Evolutionary conservation across 2,329 filamentous ascomycete species (phyloP).

Genomic region (Gyromitra esculenta): DNA sequence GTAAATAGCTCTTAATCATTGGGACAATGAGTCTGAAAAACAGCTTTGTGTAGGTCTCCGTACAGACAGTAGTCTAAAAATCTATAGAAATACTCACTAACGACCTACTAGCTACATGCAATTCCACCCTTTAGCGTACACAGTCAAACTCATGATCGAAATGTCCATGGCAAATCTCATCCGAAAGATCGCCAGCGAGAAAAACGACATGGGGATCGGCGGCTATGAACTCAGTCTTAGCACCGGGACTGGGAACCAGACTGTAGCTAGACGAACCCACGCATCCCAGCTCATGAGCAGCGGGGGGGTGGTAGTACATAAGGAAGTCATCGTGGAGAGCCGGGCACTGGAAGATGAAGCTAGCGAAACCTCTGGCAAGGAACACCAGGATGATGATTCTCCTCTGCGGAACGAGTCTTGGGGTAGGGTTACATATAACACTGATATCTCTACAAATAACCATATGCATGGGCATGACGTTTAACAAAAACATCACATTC

Average conservation of each 20-base stretch:
- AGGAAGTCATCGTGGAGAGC: slow-evolving; percentile 49
- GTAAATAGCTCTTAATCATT: slow-evolving; percentile 49
- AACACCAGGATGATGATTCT: slow-evolving; percentile 45
- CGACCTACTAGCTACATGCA: slow-evolving; percentile 62
- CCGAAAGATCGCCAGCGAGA: slow-evolving; percentile 60
- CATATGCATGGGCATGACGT: not conserved
- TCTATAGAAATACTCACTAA: slow-evolving; percentile 11
- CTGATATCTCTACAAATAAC: slow-evolving; percentile 32
- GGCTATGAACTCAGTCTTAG: slow-evolving; percentile 36
- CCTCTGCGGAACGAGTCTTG: slow-evolving; percentile 45
- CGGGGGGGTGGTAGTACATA: slow-evolving; percentile 45
- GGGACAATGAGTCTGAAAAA: slow-evolving; percentile 52
- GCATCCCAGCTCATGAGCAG: slow-evolving; percentile 6
- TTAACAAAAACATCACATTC: slow-evolving; percentile 14
- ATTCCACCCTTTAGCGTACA: slow-evolving; percentile 65
- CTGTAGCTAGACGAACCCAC: not conserved
- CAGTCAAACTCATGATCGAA: slow-evolving; percentile 66
- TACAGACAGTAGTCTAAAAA: not conserved
- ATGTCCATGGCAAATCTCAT: slow-evolving; percentile 67
- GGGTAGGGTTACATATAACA: slow-evolving; percentile 47
- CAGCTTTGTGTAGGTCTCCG: slow-evolving; percentile 43
- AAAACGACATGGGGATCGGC: slow-evolving; percentile 40
- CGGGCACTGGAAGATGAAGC: slow-evolving; percentile 33
- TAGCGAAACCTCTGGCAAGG: slow-evolving; percentile 47
- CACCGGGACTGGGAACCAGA: not conserved